Evolutionary conservation across 2,329 filamentous ascomycete species (phyloP).

Genomic region (Mollisiaceae sp.): DNA sequence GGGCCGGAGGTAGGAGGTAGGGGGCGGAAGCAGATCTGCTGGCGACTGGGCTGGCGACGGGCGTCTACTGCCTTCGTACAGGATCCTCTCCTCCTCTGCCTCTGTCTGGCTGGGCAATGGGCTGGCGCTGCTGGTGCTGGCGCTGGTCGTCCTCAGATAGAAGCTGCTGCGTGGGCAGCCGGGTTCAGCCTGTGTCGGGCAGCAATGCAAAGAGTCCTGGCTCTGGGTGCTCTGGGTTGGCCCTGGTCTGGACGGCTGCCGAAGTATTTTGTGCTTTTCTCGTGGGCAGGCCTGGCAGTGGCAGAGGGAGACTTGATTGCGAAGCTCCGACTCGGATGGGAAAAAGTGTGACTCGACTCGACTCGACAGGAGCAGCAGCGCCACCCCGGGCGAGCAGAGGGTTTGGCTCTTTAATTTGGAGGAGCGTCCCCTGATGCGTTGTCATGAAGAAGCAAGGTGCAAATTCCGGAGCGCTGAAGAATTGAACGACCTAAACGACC

Average conservation of each 20-base stretch:
- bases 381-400: not conserved
- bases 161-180: conserved; percentile 5
- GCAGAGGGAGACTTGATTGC: no score
- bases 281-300: conserved; percentile 5
- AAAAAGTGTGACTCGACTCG: conserved; percentile 15
- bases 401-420: conserved; percentile 9
- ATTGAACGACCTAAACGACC: not conserved
- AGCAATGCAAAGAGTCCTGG: conserved; percentile 32
- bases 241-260: conserved; percentile 11
- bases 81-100: no score
- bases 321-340: conserved; percentile 1
- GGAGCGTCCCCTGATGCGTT: conserved; percentile 18
- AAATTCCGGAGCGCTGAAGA: not conserved
- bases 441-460: conserved; percentile 19
- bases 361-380: conserved; percentile 8
- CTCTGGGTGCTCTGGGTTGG: conserved; percentile 3
- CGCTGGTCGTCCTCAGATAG: conserved; percentile 3
- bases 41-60: no score
- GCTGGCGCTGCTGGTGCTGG: not conserved
- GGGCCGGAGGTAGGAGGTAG: conserved; percentile 11
- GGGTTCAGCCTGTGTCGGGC: conserved; percentile 40
- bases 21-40: conserved; percentile 7
- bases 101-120: no score
- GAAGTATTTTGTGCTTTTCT: conserved; percentile 12
- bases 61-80: no score